Evolutionary conservation across 2,329 filamentous ascomycete genomes (phyloP), one percentile per base, ranked within the genome.

Genomic region (Penicillium thymicola): DNA sequence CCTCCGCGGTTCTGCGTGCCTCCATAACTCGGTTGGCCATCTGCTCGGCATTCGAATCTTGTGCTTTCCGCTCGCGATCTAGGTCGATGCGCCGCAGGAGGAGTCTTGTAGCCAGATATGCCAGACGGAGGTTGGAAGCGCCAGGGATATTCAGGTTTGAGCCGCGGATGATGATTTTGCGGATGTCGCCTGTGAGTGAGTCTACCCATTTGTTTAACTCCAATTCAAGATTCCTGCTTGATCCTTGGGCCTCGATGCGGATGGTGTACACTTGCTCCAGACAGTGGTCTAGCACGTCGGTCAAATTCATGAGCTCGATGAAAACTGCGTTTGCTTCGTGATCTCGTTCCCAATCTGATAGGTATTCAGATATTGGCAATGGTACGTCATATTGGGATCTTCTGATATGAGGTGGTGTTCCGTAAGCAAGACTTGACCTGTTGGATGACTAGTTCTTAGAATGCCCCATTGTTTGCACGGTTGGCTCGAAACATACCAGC

Each of bases 361-460:
- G 61, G 51, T 74, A 70, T n/a, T 75, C 69, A 0, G 73, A 14
- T 0, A 65, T 69, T 5, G 79, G 80, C 1, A 70, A 61, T 0
- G 79, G 79, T 0, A 83, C 81, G 55, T 84, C 80, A 40, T 81
- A 75, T 44, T 82, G 78, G 0, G 69, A 63, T 16, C 69, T 68
- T 11, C 75, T 70, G 11, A 84, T 77, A 27, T 78, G 78, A 3
- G 79, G 75, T 1, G 81, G 81, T 3, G 81, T 83, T 1, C 81
- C 81, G 48, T 83, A 79, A 0, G 80, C 79, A 5, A 83, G 69
- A 48, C 81, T 82, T 10, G 74, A 76, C 81, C 80, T 82, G 34
- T 14, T 38, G 0, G 3, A 32, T 10, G 5, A n/a, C 40, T 6
- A 41, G 16, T 25, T 5, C 25, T 3, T 23, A 4, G 4, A 2